Conservation (phyloP, 805 yeast genomes). For the Saccharomycopsis oosterbeekiorum region DNA sequence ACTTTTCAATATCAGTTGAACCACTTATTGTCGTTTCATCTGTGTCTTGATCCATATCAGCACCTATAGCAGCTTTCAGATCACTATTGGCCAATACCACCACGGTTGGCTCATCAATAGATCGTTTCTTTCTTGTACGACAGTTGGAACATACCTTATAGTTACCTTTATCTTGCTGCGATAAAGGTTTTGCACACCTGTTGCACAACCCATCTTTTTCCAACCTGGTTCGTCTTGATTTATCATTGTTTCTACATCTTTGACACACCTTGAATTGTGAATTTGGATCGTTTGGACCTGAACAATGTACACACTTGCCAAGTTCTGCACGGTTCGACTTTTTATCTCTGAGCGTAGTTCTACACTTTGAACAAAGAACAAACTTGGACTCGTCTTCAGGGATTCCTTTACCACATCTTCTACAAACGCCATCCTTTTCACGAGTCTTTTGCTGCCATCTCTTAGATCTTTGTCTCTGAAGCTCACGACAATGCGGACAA, state of each 20-base stretch:
- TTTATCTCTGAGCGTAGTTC: slow-evolving; percentile 42
- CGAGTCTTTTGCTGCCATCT: slow-evolving; percentile 58
- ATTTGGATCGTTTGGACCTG: slow-evolving; percentile 43
- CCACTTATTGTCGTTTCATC: background rate
- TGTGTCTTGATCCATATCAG: background rate
- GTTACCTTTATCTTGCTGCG: slow-evolving; percentile 36
- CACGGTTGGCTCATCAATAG: background rate
- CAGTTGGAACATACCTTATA: slow-evolving; percentile 50
- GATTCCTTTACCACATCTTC: slow-evolving; percentile 51
- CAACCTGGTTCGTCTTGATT: slow-evolving; percentile 42
- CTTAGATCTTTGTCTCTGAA: slow-evolving; percentile 52
- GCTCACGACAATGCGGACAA: slow-evolving; percentile 55
- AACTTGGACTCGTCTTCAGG: slow-evolving; percentile 41
- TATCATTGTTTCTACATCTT: slow-evolving; percentile 54
- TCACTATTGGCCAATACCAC: slow-evolving; percentile 1
- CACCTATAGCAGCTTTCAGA: background rate
- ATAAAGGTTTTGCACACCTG: slow-evolving; percentile 45
- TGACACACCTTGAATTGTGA: slow-evolving; percentile 52
- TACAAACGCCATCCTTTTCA: slow-evolving; percentile 50
- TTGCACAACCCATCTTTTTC: slow-evolving; percentile 54
- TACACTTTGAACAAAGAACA: slow-evolving; percentile 53
- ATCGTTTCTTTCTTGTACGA: slow-evolving; percentile 40
- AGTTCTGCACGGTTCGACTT: slow-evolving; percentile 51
- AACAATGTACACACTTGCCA: slow-evolving; percentile 62
- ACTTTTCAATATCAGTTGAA: slow-evolving; percentile 7